Evolutionary conservation across 805 yeast species (phyloP), one percentile per base, ranked within the genome.

Genomic region (Candida koratica): DNA sequence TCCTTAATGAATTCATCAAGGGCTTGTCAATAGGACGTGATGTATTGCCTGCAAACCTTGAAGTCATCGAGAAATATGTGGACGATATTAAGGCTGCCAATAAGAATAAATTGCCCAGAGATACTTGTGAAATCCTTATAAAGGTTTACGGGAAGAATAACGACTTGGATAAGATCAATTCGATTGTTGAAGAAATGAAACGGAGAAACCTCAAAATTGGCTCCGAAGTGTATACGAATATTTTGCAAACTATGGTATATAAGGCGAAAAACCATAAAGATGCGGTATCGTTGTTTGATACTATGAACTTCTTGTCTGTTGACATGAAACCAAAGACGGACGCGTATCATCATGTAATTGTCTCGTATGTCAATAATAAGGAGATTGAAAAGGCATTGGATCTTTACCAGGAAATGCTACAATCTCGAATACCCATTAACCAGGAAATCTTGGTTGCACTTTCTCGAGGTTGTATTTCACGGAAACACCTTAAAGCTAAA

Each of bases 221-320:
- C 11, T 53, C 64, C 4, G 50, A 55, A 4, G 60, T 79, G 1
- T 79, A 77, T 45, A 69, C 81, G 3, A 74, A 76, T 26, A 67
- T 82, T 5, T 51, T 85, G 27, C 79, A 80, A 42, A 67, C 84
- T 16, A 76, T 82, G 49, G 76, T 79, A 5, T 67, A 64, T 41
- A 67, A 75, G 36, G 51, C 68, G 34, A 61, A 52, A 39, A 73
- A 74, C 37, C 75, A 68, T 42, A 55, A 64, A 12, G 78, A 81
- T 43, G 95, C 95, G 0, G 72, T 74, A 38, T 78, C 78, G 29
- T 64, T 84, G 2, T 93, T 93, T 58, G 87, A 82, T 45, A 77
- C 86, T 43, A 79, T 93, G 88, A 90, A 87, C 53, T 90, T 85
- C 54, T 56, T 82, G 46, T 77, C 93, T 1, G 51, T 66, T 4